Conservation (phyloP, 1,284 basidiomycete genomes). For the Stygiomarasmius scandens region DNA sequence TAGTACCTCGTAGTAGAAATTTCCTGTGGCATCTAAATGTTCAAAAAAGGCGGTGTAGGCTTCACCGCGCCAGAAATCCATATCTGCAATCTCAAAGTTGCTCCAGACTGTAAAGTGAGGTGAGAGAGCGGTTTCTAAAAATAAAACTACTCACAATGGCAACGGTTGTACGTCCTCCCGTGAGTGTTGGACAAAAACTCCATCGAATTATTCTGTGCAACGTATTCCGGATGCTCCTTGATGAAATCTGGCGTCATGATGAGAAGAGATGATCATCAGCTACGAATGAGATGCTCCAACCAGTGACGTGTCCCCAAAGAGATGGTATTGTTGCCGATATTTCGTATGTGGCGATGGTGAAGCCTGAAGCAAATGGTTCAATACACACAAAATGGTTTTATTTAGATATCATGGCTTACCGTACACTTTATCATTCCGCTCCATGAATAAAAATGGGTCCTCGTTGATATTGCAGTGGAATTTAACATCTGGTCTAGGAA, state of each 20-base stretch:
- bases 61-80: constrained; percentile 67
- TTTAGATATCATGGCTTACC: constrained; percentile 26
- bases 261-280: background rate
- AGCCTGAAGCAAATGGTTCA: background rate
- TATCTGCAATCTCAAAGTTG: constrained; percentile 73
- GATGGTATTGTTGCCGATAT: constrained; percentile 8
- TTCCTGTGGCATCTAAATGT: constrained; percentile 65
- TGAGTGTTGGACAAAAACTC: constrained; percentile 66
- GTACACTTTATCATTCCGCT: constrained; percentile 63
- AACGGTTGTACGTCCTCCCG: constrained; percentile 66
- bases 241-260: constrained; percentile 54
- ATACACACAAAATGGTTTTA: background rate
- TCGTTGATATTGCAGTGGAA: constrained; percentile 65
- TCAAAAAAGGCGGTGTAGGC: constrained; percentile 75
- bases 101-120: constrained; percentile 52
- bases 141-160: constrained; percentile 58
- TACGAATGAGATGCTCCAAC: background rate
- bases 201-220: constrained; percentile 58
- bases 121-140: background rate
- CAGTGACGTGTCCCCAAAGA: constrained; percentile 9
- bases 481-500: constrained; percentile 53
- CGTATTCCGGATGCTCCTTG: constrained; percentile 54
- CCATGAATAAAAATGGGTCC: constrained; percentile 71
- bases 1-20: constrained; percentile 70
- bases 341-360: constrained; percentile 14